phyloP scores from a whole-genome alignment of 2,329 filamentous ascomycete species.

The Cryoendolithus antarcticus region DNA sequence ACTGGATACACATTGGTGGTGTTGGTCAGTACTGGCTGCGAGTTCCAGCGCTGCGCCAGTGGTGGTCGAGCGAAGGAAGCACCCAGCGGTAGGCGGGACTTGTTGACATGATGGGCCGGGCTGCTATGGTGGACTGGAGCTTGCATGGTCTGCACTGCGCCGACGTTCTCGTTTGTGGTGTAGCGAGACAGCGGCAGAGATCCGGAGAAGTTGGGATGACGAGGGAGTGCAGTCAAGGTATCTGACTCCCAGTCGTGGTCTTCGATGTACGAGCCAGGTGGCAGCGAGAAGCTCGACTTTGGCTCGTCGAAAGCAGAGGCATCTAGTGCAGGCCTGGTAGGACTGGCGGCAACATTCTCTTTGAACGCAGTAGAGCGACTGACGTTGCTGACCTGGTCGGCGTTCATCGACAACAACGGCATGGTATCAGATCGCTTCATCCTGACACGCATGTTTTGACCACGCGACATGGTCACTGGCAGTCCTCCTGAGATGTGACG shows the following conservation, averaged over 20 bases:
- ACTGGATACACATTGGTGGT: constrained; percentile 8
- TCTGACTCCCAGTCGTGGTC: constrained; percentile 4
- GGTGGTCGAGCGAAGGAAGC: constrained; percentile 2
- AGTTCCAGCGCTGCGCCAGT: constrained; percentile 20
- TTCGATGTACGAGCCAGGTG: constrained; percentile 10
- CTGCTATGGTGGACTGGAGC: constrained; percentile 11
- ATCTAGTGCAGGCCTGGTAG: constrained; percentile 14
- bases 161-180: too few relatives aligned
- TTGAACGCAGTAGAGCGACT: constrained; percentile 20
- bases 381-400: constrained; percentile 6
- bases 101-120: constrained; percentile 12
- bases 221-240: constrained; percentile 1
- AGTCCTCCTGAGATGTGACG: constrained; percentile 15
- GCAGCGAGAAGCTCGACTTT: constrained; percentile 6
- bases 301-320: constrained; percentile 10
- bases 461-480: constrained; percentile 6
- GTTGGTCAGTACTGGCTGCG: constrained; percentile 18
- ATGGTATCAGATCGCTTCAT: constrained; percentile 23
- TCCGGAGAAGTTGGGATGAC: constrained; percentile 2
- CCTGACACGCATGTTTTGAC: constrained; percentile 7
- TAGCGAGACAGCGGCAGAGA: not conserved
- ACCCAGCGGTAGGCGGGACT: constrained; percentile 1
- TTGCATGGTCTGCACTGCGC: not conserved
- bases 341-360: constrained; percentile 21
- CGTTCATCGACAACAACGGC: constrained; percentile 16